Conservation (phyloP, 2,329 filamentous ascomycete species). For the Emergomyces orientalis region DNA sequence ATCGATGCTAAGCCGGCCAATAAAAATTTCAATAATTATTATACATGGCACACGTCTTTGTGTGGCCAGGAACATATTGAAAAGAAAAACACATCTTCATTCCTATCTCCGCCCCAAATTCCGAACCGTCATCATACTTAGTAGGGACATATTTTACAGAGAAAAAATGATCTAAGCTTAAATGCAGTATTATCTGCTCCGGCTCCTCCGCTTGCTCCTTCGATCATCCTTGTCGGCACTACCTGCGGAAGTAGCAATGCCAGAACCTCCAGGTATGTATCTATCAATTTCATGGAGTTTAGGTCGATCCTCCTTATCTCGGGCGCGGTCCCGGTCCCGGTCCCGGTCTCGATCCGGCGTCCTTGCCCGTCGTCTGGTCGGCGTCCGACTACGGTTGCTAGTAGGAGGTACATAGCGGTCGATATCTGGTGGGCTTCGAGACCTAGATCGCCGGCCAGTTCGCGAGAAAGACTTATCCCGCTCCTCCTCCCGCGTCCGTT, state of each 20-base stretch:
- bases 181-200: conserved; percentile 19
- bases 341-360: conserved; percentile 8
- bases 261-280: conserved; percentile 33
- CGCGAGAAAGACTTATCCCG: conserved; percentile 15
- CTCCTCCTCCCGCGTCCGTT: conserved; percentile 16
- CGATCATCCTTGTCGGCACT: conserved; percentile 15
- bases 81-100: not conserved
- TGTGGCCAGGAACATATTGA: not conserved
- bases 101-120: not conserved
- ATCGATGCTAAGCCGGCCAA: not conserved
- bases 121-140: not conserved
- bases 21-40: not conserved
- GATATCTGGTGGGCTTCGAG: conserved; percentile 31
- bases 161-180: not conserved
- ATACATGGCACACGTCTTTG: not conserved
- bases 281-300: conserved; percentile 36
- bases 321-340: not conserved
- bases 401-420: conserved; percentile 35
- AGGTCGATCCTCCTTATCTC: conserved; percentile 23
- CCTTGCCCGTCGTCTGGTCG: conserved; percentile 12
- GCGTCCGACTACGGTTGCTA: conserved; percentile 29
- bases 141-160: not conserved
- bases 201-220: conserved; percentile 18
- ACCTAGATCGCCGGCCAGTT: conserved; percentile 24
- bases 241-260: conserved; percentile 17